Conservation (phyloP, 805 yeast genomes). For the Pichia occidentalis region DNA sequence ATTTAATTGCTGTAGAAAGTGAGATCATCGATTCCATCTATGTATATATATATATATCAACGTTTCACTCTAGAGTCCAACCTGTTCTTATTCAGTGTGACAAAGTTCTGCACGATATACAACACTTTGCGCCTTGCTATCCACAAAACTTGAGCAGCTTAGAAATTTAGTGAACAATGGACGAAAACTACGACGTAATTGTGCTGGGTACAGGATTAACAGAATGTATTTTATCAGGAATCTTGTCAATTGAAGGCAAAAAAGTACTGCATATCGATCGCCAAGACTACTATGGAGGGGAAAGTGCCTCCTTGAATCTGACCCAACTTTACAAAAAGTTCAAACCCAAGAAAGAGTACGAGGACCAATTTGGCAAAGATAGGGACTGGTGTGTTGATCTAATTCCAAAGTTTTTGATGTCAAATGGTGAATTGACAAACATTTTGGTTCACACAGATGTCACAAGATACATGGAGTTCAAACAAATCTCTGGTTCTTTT, state of each 20-base stretch:
- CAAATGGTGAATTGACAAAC: constrained; percentile 94
- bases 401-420: constrained; percentile 95
- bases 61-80: too few species aligned
- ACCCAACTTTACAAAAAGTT: constrained; percentile 72
- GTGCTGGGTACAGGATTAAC: constrained; percentile 94
- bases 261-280: constrained; percentile 94
- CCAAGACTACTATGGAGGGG: constrained; percentile 95
- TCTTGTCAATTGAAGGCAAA: constrained; percentile 95
- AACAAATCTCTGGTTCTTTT: constrained; percentile 92
- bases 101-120: too few species aligned
- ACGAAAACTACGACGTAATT: constrained; percentile 94
- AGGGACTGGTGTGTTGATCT: constrained; percentile 98
- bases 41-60: too few species aligned
- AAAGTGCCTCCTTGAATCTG: constrained; percentile 76
- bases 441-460: constrained; percentile 94
- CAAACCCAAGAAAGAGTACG: constrained; percentile 73
- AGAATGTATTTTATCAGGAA: constrained; percentile 91
- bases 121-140: too few species aligned
- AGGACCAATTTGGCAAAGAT: constrained; percentile 73
- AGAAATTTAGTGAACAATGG: constrained; percentile 44
- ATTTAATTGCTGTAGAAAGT: too few species aligned
- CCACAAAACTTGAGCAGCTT: too few species aligned
- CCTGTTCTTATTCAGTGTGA: too few species aligned
- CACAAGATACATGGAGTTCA: constrained; percentile 91
- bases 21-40: too few species aligned